Evolutionary conservation across 1,139 yeast genomes (phyloP).

Genomic region (Debaryomycetaceae sp.): DNA sequence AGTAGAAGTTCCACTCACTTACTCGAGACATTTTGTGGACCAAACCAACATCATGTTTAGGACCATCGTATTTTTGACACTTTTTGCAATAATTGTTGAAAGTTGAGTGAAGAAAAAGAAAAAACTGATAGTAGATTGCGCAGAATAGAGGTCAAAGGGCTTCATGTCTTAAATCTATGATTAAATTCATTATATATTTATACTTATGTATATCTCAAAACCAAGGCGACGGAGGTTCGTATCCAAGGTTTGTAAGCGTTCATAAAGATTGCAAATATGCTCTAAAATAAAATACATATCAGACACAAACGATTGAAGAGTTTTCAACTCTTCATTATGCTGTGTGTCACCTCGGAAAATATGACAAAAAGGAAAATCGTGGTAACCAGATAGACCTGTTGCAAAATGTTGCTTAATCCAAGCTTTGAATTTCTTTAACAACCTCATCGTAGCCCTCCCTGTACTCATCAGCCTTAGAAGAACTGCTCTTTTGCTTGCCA

Average conservation of each 20-base stretch:
- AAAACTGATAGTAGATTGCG: no score
- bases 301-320: not conserved
- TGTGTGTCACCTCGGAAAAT: not conserved
- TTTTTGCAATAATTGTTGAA: no score
- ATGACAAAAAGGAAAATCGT: not conserved
- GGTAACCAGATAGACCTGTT: no score
- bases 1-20: no score
- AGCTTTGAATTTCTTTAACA: constrained; percentile 70
- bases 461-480: constrained; percentile 83
- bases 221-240: not conserved
- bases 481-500: constrained; percentile 76
- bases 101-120: no score
- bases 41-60: no score
- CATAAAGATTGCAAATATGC: not conserved
- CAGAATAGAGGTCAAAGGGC: no score
- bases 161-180: not conserved
- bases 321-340: not conserved
- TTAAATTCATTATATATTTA: not conserved
- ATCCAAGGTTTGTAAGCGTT: not conserved
- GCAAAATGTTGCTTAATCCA: not conserved
- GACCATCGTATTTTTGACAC: no score
- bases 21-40: no score
- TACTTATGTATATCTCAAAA: not conserved
- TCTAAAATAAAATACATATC: not conserved
- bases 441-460: constrained; percentile 91